Base-by-base conservation (phyloP, 805 yeast species). In the Saturnispora mendoncae region DNA sequence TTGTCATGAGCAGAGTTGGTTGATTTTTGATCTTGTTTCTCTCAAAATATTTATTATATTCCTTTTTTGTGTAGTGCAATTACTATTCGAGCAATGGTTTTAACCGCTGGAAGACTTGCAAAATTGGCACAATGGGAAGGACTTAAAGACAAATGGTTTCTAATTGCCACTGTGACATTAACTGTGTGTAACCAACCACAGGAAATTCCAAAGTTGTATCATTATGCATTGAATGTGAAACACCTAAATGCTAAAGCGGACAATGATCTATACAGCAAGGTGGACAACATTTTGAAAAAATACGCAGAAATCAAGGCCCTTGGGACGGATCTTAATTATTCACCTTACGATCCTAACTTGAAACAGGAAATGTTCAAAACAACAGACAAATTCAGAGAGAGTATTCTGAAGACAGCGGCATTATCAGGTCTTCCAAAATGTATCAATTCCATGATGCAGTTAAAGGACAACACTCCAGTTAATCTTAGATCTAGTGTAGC, bases 381-480 rank as follows among this genome's bases (percentile, higher is more conserved):
- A 1, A 51, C 88, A 0, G 65, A 67, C 31, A 74, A 80, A 49
- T 65, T 82, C 40, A 67, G 94, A 45, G 97, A 88, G 53, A 78
- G 87, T 7, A 62, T 88, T 3, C 62, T 88, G 53, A 88, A 87
- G 54, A 69, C 85, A 3, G 71, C 82, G 0, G 94, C 95, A 0
- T 62, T 88, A 35, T 75, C 78, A 13, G 97, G 97, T 0, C 66
- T 87, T 12, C 97, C 97, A 1, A 80, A 79, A 50, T 74, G 87
- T 2, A 88, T 88, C 57, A 88, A 87, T 57, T 72, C 94, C 1
- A 61, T 88, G 52, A 80, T 74, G 51, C 66, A 69, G 14, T 64
- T 87, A 43, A 75, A 74, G 45, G 71, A 71, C 21, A 76, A 68
- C 1, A 84, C 95, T 0, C 95, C 95, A 2, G 19, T 28, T 2